phyloP scores from a whole-genome alignment of 495 filamentous ascomycete species.

The Aspergillus homomorphus region DNA sequence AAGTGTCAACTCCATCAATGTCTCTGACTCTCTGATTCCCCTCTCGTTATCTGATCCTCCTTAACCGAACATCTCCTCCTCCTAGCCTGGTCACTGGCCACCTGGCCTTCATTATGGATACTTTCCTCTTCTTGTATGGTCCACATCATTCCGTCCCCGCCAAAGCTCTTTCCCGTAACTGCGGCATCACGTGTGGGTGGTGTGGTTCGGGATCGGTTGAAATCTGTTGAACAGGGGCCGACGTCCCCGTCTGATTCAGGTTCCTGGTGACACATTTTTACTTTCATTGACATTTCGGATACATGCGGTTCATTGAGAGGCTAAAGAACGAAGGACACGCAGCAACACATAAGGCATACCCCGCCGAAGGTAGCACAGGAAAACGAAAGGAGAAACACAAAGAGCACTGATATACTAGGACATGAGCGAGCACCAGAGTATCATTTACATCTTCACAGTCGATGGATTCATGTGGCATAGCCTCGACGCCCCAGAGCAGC shows the following conservation, averaged over 20 bases:
- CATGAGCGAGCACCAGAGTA: constrained; percentile 39
- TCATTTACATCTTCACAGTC: constrained; percentile 49
- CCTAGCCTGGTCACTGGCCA: neutral
- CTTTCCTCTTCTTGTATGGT: neutral
- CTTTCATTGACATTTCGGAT: neutral
- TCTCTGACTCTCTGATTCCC: constrained; percentile 8
- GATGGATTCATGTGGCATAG: constrained; percentile 28
- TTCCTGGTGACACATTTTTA: no score
- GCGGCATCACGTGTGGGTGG: neutral
- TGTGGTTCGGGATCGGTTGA: neutral
- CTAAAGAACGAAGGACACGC: constrained; percentile 9
- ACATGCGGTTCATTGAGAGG: constrained; percentile 1
- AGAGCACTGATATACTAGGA: constrained; percentile 35
- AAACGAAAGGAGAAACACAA: constrained; percentile 20
- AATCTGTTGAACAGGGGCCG: no score
- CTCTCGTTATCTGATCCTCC: constrained; percentile 26
- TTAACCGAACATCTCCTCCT: constrained; percentile 10
- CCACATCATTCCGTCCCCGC: constrained; percentile 3
- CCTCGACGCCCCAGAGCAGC: constrained; percentile 22
- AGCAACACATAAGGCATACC: constrained; percentile 13
- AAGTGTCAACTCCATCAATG: constrained; percentile 9
- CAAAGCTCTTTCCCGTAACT: neutral
- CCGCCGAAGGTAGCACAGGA: neutral
- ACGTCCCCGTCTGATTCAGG: no score
- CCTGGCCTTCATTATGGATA: neutral